Evolutionary conservation across 768 basidiomycete genomes (phyloP).

Genomic region (Punctularia strigosozonata): DNA sequence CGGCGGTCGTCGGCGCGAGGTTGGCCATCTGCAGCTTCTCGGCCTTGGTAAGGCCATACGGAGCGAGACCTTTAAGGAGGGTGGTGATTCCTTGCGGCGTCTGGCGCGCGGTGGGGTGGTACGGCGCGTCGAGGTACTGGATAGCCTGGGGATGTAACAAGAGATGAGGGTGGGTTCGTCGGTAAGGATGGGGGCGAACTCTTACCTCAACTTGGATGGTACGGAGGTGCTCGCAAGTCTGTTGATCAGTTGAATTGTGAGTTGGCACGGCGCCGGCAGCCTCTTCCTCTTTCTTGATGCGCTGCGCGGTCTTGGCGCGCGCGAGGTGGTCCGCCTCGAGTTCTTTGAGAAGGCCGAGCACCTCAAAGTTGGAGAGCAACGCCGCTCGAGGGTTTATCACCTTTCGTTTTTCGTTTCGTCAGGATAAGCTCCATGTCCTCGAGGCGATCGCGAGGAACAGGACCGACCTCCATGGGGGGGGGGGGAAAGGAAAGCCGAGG

Average conservation of each 20-base stretch:
- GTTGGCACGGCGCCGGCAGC: conserved; percentile 23
- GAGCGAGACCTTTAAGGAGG: conserved; percentile 55
- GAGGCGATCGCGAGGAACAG: background rate
- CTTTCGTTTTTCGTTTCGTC: conserved; percentile 24
- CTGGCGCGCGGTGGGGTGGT: conserved; percentile 59
- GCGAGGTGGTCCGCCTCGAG: conserved; percentile 66
- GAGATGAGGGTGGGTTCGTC: background rate
- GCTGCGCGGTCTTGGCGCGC: conserved; percentile 55
- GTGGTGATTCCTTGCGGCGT: conserved; percentile 48
- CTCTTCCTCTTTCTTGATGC: conserved; percentile 73
- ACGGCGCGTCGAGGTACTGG: conserved; percentile 66
- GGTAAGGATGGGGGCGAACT: conserved; percentile 24
- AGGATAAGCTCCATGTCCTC: background rate
- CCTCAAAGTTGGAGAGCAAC: conserved; percentile 85
- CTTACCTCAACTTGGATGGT: conserved; percentile 84
- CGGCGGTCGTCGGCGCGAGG: conserved; percentile 66
- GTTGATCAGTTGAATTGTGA: conserved; percentile 26
- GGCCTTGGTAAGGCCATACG: conserved; percentile 72
- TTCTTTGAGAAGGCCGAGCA: conserved; percentile 63
- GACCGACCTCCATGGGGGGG: conserved; percentile 6
- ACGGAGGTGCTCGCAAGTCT: conserved; percentile 68
- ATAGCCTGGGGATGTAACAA: conserved; percentile 47
- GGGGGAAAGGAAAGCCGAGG: background rate
- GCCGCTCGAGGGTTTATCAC: conserved; percentile 61
- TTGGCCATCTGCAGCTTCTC: conserved; percentile 94